Percentiles rank a stretch among this genome's conserved stretches.
These are phyloP conservation scores for Boletus patriciae DNA, from an alignment of 768 basidiomycete species.

Conservation along the genomic window DNA sequence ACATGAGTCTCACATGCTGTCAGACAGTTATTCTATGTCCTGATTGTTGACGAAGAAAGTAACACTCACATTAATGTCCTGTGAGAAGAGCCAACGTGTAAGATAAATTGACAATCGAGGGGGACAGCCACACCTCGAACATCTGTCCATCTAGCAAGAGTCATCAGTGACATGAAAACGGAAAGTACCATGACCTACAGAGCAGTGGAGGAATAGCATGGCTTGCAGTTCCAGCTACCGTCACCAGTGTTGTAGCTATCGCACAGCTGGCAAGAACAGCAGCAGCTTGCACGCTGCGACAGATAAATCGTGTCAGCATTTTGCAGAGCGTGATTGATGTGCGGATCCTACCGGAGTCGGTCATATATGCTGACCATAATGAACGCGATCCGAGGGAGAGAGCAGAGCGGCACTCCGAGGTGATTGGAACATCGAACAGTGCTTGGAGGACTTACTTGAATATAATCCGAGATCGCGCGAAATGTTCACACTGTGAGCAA, in stretches of 20 bases:
- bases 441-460: not conserved
- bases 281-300: not conserved
- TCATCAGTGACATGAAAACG: not conserved
- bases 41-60: not conserved
- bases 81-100: not conserved
- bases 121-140: constrained; percentile 49
- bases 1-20: constrained; percentile 37
- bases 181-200: constrained; percentile 38
- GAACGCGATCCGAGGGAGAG: not conserved
- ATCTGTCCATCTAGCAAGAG: constrained; percentile 50
- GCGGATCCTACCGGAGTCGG: not conserved
- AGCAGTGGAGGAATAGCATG: constrained; percentile 53
- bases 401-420: not conserved
- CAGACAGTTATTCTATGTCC: not conserved
- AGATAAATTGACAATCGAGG: not conserved
- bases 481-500: not conserved
- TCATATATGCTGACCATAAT: constrained; percentile 3
- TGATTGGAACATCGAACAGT: constrained; percentile 1
- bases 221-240: constrained; percentile 46
- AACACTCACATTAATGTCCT: constrained; percentile 63
- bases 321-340: not conserved
- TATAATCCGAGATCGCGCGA: not conserved
- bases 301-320: constrained; percentile 15
- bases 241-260: constrained; percentile 34
- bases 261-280: constrained; percentile 1